phyloP scores from a whole-genome alignment of 169 alveolate genomes.

The Plasmodium gallinaceum region DNA sequence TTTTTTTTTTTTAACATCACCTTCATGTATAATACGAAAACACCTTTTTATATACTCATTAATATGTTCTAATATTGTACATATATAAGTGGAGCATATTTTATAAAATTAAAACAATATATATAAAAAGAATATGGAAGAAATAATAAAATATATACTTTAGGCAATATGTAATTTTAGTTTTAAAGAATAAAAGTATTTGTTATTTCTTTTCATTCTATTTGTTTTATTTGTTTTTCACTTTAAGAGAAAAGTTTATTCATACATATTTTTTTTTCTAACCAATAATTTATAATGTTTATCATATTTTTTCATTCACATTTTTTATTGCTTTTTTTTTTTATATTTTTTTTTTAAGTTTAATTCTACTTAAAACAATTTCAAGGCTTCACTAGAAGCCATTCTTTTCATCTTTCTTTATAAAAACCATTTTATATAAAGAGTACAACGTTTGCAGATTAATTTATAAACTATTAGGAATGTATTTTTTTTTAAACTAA shows the following conservation, averaged over 20 bases:
- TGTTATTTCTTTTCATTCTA: background rate
- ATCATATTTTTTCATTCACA: background rate
- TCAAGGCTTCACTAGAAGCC: slow-evolving; percentile 78
- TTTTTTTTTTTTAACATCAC: background rate
- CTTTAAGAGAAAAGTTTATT: background rate
- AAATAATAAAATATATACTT: too few species aligned
- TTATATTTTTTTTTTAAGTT: slow-evolving; percentile 21
- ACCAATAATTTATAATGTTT: background rate
- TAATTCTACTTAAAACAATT: slow-evolving; percentile 20
- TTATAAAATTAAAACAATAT: slow-evolving; percentile 14
- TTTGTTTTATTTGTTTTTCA: slow-evolving; percentile 2
- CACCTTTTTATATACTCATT: background rate
- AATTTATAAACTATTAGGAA: too few species aligned
- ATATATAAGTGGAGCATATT: slow-evolving; percentile 17
- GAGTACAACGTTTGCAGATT: background rate
- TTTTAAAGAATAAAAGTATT: background rate
- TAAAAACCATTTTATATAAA: background rate
- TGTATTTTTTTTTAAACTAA: too few species aligned
- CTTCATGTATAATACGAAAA: background rate
- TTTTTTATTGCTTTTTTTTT: background rate
- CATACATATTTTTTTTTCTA: background rate
- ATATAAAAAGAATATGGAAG: background rate
- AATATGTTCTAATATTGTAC: background rate
- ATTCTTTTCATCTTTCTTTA: slow-evolving; percentile 6
- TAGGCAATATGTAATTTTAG: background rate